Conservation (phyloP, 352 stramenopile genomes). For the Pythium pyrilobum region DNA sequence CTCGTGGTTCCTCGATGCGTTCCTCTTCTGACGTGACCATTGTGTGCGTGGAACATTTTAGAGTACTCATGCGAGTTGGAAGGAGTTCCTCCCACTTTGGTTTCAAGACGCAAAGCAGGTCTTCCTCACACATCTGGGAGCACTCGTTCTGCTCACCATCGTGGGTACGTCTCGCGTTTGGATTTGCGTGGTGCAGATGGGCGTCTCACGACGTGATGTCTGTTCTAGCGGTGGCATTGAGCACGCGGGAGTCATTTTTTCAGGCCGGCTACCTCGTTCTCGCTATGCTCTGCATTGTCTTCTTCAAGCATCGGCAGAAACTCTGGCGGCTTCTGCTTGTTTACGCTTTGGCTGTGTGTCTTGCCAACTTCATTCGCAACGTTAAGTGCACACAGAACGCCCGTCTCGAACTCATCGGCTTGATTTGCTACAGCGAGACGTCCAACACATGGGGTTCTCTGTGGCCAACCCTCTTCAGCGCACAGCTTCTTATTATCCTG, state of each 20-base stretch:
- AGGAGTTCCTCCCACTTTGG: constrained; percentile 52
- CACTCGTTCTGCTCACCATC: constrained; percentile 76
- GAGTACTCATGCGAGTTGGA: constrained; percentile 50
- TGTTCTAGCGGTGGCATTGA: constrained; percentile 64
- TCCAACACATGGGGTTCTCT: constrained; percentile 61
- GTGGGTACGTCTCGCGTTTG: constrained; percentile 32
- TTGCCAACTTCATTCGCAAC: constrained; percentile 76
- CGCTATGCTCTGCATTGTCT: constrained; percentile 71
- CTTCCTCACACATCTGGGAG: constrained; percentile 71
- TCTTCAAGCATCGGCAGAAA: constrained; percentile 68
- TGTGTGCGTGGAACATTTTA: too few relatives aligned
- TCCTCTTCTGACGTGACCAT: too few relatives aligned
- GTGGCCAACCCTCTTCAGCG: constrained; percentile 77
- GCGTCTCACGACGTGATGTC: neutral
- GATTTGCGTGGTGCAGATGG: neutral
- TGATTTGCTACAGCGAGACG: constrained; percentile 61
- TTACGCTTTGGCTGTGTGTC: constrained; percentile 66
- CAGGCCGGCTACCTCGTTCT: constrained; percentile 83
- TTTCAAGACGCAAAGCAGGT: constrained; percentile 65
- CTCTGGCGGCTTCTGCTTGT: constrained; percentile 76
- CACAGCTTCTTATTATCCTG: constrained; percentile 79
- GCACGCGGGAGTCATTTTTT: constrained; percentile 74
- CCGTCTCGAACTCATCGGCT: constrained; percentile 52
- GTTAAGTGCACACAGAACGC: constrained; percentile 49
- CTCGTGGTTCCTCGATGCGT: too few relatives aligned